These are phyloP conservation scores for Papiliotrema laurentii DNA, from an alignment of 1,284 basidiomycete species.

Conservation along the genomic window DNA sequence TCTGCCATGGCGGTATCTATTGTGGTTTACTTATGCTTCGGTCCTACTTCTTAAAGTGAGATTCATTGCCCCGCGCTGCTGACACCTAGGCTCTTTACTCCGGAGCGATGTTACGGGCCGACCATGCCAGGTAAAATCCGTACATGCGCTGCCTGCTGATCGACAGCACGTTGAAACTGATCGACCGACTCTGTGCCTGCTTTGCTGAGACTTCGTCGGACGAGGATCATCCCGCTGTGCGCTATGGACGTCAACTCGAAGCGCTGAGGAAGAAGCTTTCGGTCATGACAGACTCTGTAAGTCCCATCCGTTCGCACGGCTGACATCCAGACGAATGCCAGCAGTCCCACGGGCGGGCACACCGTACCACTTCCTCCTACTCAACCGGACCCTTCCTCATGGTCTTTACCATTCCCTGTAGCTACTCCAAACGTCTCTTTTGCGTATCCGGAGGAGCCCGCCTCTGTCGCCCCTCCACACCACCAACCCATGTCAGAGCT, in stretches of 20 bases:
- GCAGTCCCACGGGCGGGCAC: conserved; percentile 29
- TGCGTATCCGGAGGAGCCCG: conserved; percentile 13
- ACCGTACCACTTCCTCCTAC: conserved; percentile 20
- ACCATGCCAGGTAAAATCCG: conserved; percentile 34
- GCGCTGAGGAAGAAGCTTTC: conserved; percentile 32
- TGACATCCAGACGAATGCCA: conserved; percentile 17
- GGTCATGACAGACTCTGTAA: conserved; percentile 22
- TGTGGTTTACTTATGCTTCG: conserved; percentile 48
- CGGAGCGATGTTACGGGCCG: conserved; percentile 46
- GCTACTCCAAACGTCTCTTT: conserved; percentile 10
- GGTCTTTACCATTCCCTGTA: neutral
- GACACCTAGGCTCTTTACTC: conserved; percentile 38
- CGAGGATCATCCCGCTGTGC: conserved; percentile 39
- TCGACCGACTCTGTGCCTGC: conserved; percentile 39
- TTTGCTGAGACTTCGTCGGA: conserved; percentile 35
- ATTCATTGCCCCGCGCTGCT: neutral
- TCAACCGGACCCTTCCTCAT: neutral
- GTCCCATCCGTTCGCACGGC: neutral
- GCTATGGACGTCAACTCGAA: conserved; percentile 40
- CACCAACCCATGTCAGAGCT: conserved; percentile 31
- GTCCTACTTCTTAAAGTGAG: conserved; percentile 42
- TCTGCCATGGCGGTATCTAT: conserved; percentile 41
- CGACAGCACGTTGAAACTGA: conserved; percentile 28
- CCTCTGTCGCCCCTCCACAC: conserved; percentile 21
- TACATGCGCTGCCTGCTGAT: neutral